These are phyloP conservation scores for Arabis alpina DNA, from an alignment of 345 rosid species.

Conservation along the genomic window DNA sequence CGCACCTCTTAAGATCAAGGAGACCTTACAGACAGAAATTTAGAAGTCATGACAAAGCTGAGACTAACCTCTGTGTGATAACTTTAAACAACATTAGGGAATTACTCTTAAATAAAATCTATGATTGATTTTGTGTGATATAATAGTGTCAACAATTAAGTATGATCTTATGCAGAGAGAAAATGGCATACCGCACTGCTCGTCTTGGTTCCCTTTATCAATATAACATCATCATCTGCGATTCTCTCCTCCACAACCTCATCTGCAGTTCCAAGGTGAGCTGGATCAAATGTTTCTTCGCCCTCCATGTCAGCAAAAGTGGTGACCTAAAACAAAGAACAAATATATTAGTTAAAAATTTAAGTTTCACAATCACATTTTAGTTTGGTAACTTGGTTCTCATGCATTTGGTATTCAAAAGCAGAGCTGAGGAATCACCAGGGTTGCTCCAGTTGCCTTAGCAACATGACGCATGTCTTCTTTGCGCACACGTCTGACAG, in stretches of 20 bases:
- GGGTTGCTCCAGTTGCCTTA: slow-evolving; percentile 97
- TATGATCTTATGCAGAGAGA: not conserved
- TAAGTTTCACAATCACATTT: not conserved
- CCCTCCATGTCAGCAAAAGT: slow-evolving; percentile 99
- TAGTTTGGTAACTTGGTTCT: slow-evolving; percentile 16
- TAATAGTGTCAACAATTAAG: slow-evolving; percentile 5
- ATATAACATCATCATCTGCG: slow-evolving; percentile 88
- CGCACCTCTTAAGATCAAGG: slow-evolving; percentile 93
- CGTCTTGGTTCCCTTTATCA: slow-evolving; percentile 92
- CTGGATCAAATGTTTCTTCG: slow-evolving; percentile 90
- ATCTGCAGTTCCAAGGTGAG: slow-evolving; percentile 80
- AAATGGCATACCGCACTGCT: slow-evolving; percentile 71
- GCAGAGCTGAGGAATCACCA: slow-evolving; percentile 50
- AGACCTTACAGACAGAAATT: slow-evolving; percentile 57
- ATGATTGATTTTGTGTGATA: not conserved
- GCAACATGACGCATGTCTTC: slow-evolving; percentile 99
- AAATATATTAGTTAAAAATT: slow-evolving; percentile 5
- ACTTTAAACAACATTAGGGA: not conserved
- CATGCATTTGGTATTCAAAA: slow-evolving; percentile 5
- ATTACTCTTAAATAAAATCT: too few species aligned
- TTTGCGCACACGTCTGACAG: slow-evolving; percentile 93
- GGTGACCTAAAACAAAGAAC: slow-evolving; percentile 61
- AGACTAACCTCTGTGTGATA: slow-evolving; percentile 6
- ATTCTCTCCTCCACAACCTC: slow-evolving; percentile 96
- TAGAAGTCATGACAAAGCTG: not conserved